A percentile compares a stretch with the other conserved stretches of the same genome.
Evolutionary conservation across 495 filamentous ascomycete species (phyloP).

Genomic region (Aspergillus conjunctus): DNA sequence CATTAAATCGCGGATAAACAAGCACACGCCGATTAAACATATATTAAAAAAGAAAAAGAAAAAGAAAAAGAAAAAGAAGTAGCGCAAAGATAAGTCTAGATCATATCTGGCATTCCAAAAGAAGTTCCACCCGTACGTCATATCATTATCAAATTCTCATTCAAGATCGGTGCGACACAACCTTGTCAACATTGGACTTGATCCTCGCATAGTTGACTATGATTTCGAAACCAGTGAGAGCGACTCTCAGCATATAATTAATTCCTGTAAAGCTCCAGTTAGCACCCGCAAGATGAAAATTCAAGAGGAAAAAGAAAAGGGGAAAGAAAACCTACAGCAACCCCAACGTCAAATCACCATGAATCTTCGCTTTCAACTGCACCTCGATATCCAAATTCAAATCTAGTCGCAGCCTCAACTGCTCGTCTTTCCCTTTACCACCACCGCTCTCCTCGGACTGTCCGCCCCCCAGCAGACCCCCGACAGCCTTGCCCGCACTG

Average conservation of each 20-base stretch:
- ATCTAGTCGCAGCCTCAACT: constrained; percentile 76
- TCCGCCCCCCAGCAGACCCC: constrained; percentile 47
- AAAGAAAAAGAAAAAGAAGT: constrained; percentile 4
- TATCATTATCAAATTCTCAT: not conserved
- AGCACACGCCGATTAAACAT: constrained; percentile 18
- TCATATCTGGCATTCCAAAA: not conserved
- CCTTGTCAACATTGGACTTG: not conserved
- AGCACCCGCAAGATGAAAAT: not conserved
- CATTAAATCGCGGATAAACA: constrained; percentile 16
- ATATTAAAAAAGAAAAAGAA: constrained; percentile 4
- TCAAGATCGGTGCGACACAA: not conserved
- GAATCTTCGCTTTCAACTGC: constrained; percentile 87
- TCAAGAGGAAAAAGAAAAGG: constrained; percentile 4
- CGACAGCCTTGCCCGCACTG: constrained; percentile 60
- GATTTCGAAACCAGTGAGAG: not conserved
- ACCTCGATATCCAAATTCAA: constrained; percentile 89
- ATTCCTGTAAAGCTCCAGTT: not conserved
- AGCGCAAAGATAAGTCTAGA: constrained; percentile 10
- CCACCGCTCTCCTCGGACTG: constrained; percentile 45
- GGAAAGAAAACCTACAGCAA: constrained; percentile 67
- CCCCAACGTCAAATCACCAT: constrained; percentile 83
- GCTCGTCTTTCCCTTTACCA: constrained; percentile 61
- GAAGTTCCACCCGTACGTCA: not conserved
- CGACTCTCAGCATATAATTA: not conserved
- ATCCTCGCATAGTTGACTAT: not conserved